Evolutionary conservation across 176 grass and related monocot species (phyloP).

Genomic region (Themeda triandra): DNA sequence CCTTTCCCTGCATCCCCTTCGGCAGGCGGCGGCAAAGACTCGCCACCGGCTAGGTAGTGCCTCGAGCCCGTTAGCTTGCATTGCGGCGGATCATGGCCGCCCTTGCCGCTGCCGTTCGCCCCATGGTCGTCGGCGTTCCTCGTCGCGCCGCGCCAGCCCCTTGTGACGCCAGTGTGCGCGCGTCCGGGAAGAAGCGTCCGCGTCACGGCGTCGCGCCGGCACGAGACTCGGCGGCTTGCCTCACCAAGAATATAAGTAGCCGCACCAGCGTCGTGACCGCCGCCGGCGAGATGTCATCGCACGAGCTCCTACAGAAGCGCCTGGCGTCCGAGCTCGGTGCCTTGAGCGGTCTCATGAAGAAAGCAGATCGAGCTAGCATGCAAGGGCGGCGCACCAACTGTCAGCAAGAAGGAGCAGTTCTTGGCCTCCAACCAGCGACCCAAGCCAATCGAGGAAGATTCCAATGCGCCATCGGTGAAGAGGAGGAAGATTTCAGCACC

Average conservation of each 20-base stretch:
- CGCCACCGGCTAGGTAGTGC: too few species aligned
- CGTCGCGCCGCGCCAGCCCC: neutral
- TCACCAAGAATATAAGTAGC: too few species aligned
- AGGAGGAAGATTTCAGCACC: neutral
- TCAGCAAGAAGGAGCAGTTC: neutral
- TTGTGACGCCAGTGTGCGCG: too few species aligned
- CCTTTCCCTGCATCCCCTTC: too few species aligned
- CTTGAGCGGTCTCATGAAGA: neutral
- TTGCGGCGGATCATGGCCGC: neutral
- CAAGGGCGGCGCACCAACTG: neutral
- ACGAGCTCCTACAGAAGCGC: neutral
- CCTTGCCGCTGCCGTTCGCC: neutral
- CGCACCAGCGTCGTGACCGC: neutral
- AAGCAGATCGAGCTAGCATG: neutral
- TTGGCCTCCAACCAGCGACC: neutral
- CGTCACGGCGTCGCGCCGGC: neutral
- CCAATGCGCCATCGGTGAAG: neutral
- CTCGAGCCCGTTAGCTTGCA: neutral
- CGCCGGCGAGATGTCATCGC: neutral
- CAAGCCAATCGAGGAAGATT: neutral
- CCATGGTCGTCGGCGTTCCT: neutral
- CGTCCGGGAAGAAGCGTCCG: neutral
- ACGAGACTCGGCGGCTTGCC: too few species aligned
- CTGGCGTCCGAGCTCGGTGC: neutral
- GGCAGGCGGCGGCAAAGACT: too few species aligned